Conservation (phyloP, 2,329 filamentous ascomycete species). For the Arthrinium phaeospermum region DNA sequence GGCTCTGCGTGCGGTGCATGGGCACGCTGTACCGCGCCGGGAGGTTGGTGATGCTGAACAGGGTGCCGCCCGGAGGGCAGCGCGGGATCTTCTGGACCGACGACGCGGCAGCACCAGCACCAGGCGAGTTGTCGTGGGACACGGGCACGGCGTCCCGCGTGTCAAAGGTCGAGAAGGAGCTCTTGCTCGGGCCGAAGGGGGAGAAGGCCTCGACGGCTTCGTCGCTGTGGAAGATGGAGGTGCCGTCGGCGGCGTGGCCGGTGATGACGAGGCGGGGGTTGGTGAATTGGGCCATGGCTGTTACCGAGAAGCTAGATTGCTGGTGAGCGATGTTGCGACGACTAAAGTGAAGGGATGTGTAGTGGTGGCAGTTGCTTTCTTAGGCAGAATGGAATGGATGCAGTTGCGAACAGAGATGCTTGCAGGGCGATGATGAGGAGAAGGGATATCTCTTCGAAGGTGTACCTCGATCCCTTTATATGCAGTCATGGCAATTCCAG, state of each 20-base stretch:
- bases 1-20: slow-evolving; percentile 59
- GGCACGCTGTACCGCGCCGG: slow-evolving; percentile 38
- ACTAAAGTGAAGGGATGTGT: too few relatives aligned
- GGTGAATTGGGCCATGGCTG: background rate
- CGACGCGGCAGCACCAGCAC: background rate
- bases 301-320: too few relatives aligned
- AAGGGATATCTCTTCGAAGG: background rate
- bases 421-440: background rate
- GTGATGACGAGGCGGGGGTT: slow-evolving; percentile 39
- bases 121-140: slow-evolving; percentile 30
- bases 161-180: slow-evolving; percentile 41
- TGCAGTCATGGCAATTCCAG: background rate
- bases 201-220: slow-evolving; percentile 31
- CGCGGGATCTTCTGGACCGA: slow-evolving; percentile 35
- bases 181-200: slow-evolving; percentile 40
- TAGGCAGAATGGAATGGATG: background rate
- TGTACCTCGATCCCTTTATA: background rate
- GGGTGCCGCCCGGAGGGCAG: slow-evolving; percentile 42
- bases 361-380: background rate
- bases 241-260: slow-evolving; percentile 36
- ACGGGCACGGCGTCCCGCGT: slow-evolving; percentile 37
- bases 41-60: slow-evolving; percentile 42
- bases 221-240: slow-evolving; percentile 41
- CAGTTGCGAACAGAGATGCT: background rate
- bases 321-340: too few relatives aligned